These are phyloP conservation scores for Vitis hybrid DNA, from an alignment of 177 flowering plant genomes.

Conservation along the genomic window DNA sequence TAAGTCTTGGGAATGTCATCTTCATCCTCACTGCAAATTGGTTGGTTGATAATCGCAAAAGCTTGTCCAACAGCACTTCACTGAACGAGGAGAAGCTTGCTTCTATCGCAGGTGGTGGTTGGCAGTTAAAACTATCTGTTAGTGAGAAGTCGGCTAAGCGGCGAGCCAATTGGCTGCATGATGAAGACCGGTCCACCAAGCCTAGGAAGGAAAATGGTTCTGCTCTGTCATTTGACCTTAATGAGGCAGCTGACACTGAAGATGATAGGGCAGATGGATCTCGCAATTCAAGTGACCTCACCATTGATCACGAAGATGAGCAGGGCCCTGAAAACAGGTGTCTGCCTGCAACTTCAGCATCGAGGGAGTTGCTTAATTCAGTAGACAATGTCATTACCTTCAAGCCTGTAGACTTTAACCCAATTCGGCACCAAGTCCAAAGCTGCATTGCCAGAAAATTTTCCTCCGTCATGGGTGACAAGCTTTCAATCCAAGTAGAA, in stretches of 20 bases:
- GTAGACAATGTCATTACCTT: conserved; percentile 68
- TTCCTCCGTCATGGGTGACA: conserved; percentile 33
- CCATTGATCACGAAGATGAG: conserved; percentile 69
- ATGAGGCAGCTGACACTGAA: conserved; percentile 51
- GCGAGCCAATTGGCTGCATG: conserved; percentile 53
- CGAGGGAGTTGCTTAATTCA: conserved; percentile 41
- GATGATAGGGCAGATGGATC: conserved; percentile 66
- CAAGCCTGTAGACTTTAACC: conserved; percentile 63
- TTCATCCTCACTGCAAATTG: conserved; percentile 80
- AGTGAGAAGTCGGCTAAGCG: conserved; percentile 53
- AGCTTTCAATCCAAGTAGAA: conserved; percentile 40
- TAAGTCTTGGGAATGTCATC: conserved; percentile 74
- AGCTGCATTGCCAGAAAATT: conserved; percentile 46
- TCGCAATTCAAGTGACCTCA: conserved; percentile 78
- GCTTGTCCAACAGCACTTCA: conserved; percentile 11
- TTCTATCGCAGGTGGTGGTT: conserved; percentile 35
- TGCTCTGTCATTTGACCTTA: conserved; percentile 64
- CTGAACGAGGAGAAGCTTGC: conserved; percentile 53
- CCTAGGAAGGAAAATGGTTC: conserved; percentile 47
- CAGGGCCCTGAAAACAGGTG: conserved; percentile 26
- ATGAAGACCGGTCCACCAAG: conserved; percentile 42
- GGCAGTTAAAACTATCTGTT: conserved; percentile 59
- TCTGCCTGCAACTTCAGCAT: conserved; percentile 18
- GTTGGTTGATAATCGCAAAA: conserved; percentile 43
- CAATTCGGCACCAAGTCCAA: conserved; percentile 35